Base-by-base conservation (phyloP, 23 red algal genomes). In the Pyropia haitanensis region DNA sequence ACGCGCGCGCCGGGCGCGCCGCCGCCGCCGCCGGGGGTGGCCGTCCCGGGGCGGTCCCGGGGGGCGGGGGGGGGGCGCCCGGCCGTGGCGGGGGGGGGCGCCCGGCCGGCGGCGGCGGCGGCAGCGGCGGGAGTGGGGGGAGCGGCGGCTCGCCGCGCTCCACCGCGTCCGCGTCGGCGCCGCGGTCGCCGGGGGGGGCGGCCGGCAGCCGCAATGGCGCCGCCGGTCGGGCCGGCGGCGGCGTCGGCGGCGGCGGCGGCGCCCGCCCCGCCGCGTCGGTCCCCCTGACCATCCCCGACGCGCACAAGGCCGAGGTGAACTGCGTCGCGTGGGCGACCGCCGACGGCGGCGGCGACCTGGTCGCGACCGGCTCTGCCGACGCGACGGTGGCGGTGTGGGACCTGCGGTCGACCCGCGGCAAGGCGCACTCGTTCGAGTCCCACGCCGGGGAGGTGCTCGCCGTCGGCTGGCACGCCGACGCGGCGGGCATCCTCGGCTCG, bases 271-370 rank as follows among this genome's bases (percentile, higher is more conserved):
- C 73, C 49, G 56, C 76, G n/a, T 72, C 63, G 51, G 80, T 75
- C 54, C 72, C 94, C 4, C 28, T 82, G 27, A 61, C 80, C 54
- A 68, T 75, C 18, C 60, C 91, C 10, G 86, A 91, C 14, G 94
- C 94, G 28, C 94, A 98, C 68, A 98, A 79, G 26, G 86, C 75
- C 8, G 94, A 91, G 51, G 73, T 98, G 39, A 90, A 98, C 61
- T 98, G 86, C 64, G 67, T 98, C 21, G 83, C 85, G 61, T 98
- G 91, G 80, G 91, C 79, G 63, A 72, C 86, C 52, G 39, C 5
- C 4, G 39, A 9, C 39, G 91, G 81, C 78, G 79, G 65, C 15
- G 85, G 74, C 21, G 65, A 81, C 50, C 61, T 98, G 3, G 56
- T 98, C 2, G 88, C 77, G 2, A 87, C 94, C 15, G 94, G 94